Conservation (phyloP, 2,329 filamentous ascomycete genomes). For the Neoscytalidium dimidiatum region DNA sequence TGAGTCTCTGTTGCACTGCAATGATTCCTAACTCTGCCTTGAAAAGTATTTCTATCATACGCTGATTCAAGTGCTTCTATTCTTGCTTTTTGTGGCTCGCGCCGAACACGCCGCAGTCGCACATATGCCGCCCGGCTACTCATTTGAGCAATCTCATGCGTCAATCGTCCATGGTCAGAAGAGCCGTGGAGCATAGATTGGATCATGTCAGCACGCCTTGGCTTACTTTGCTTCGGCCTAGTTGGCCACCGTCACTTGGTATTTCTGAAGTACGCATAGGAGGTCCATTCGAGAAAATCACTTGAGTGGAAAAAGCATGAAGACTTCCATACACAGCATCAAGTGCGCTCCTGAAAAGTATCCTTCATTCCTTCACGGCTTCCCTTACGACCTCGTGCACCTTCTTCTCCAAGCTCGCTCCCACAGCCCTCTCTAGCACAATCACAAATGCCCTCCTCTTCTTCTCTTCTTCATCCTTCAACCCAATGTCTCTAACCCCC, state of each 20-base stretch:
- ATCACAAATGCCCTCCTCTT: slow-evolving; percentile 44
- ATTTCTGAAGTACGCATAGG: no score
- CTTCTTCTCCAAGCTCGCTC: slow-evolving; percentile 42
- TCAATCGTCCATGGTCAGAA: no score
- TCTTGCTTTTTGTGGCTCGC: neutral
- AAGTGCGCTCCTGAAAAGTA: neutral
- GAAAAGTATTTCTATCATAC: neutral
- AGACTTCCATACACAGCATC: neutral
- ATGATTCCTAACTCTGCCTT: no score
- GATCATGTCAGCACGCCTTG: neutral
- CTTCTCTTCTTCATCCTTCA: slow-evolving; percentile 35
- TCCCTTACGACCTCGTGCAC: slow-evolving; percentile 29
- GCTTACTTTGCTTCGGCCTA: neutral
- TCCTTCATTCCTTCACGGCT: slow-evolving; percentile 21
- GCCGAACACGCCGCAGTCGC: neutral
- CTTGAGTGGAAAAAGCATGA: neutral
- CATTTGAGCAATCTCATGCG: neutral
- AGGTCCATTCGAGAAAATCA: no score
- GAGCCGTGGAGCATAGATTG: neutral
- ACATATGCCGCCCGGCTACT: neutral
- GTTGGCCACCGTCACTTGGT: neutral
- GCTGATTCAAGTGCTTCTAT: neutral
- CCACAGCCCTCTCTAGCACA: slow-evolving; percentile 40
- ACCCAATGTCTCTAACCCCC: slow-evolving; percentile 28
- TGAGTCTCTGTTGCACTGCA: no score